Evolutionary conservation across 2,329 filamentous ascomycete species (phyloP).

Genomic region (Colletotrichum cordylinicola): DNA sequence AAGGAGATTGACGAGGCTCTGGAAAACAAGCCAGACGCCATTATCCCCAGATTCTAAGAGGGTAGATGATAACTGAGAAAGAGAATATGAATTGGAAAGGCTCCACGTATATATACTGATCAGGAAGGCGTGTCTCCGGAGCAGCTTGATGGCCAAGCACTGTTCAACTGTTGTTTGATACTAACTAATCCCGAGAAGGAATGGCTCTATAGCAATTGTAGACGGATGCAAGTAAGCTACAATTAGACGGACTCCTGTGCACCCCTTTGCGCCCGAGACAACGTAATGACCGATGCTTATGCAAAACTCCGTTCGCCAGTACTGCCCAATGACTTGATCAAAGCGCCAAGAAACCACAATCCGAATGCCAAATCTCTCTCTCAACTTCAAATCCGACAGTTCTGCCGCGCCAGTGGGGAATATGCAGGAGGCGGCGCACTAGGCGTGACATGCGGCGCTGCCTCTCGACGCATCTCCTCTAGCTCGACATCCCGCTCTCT

Average conservation of each 20-base stretch:
- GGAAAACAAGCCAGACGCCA: constrained; percentile 60
- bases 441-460: neutral
- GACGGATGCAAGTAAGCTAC: too few species aligned
- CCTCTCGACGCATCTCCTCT: neutral
- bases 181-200: neutral
- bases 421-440: neutral
- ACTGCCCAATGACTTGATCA: too few species aligned
- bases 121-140: neutral
- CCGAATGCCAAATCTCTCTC: neutral
- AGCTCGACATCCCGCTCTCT: neutral
- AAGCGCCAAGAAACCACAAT: too few species aligned
- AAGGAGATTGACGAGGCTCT: constrained; percentile 64
- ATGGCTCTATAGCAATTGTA: too few species aligned
- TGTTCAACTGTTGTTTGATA: neutral
- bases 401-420: neutral
- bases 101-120: neutral
- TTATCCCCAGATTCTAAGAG: constrained; percentile 37
- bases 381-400: neutral
- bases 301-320: too few species aligned
- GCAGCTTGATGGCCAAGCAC: neutral
- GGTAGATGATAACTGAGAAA: neutral
- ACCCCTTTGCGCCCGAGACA: too few species aligned
- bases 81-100: neutral
- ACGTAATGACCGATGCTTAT: too few species aligned
- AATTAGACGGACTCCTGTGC: too few species aligned